phyloP scores from a whole-genome alignment of 805 yeast species.

The Saccharomyces paradoxus region DNA sequence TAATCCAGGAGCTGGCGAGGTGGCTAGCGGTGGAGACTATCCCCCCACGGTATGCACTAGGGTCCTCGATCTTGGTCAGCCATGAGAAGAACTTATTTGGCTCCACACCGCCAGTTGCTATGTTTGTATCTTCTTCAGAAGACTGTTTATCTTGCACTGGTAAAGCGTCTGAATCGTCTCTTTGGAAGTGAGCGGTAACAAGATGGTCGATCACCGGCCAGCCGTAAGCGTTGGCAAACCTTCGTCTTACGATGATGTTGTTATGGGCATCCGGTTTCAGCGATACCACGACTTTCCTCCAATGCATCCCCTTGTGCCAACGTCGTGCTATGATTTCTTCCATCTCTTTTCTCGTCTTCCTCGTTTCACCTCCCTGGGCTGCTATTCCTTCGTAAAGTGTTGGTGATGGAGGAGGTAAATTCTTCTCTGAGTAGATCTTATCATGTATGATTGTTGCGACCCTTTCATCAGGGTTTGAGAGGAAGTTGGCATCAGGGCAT shows the following conservation, averaged over 20 bases:
- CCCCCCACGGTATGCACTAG: background rate
- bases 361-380: background rate
- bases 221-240: slow-evolving; percentile 71
- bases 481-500: slow-evolving; percentile 46
- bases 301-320: slow-evolving; percentile 57
- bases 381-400: background rate
- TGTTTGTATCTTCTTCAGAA: slow-evolving; percentile 8
- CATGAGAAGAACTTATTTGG: slow-evolving; percentile 6
- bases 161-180: background rate
- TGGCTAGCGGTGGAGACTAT: slow-evolving; percentile 1
- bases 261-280: slow-evolving; percentile 72
- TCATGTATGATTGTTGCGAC: slow-evolving; percentile 55
- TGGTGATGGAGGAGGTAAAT: slow-evolving; percentile 33
- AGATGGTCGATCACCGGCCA: slow-evolving; percentile 66
- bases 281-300: slow-evolving; percentile 59
- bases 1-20: background rate
- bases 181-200: background rate
- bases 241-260: slow-evolving; percentile 61
- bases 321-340: slow-evolving; percentile 56
- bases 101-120: slow-evolving; percentile 4
- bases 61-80: slow-evolving; percentile 5
- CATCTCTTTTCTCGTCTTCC: slow-evolving; percentile 11
- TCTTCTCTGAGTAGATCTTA: slow-evolving; percentile 41
- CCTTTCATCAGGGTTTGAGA: slow-evolving; percentile 50
- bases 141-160: slow-evolving; percentile 2